Evolutionary conservation across 2,329 filamentous ascomycete genomes (phyloP), one percentile per base, ranked within the genome.

Genomic region (Colletotrichum tabaci): DNA sequence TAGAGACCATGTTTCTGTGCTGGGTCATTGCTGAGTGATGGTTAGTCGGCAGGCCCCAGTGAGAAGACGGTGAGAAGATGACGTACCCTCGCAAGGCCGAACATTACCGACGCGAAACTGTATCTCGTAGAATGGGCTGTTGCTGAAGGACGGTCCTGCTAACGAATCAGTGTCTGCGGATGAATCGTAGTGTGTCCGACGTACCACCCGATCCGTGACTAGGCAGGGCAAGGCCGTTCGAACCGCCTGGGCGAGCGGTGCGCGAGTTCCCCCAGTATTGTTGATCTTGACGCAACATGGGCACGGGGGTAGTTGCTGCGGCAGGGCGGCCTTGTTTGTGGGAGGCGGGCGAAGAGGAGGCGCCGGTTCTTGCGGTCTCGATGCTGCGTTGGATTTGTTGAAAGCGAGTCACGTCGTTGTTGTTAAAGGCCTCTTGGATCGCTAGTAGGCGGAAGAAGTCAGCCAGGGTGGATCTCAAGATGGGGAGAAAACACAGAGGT

Each of bases 51-150:
- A 56, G 50, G 38, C 44, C 16, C 42, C 49, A 64, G 61, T 53
- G 40, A 30, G 60, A 55, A 55, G 18, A 46, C 10, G 12, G 35
- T 5, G 56, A 63, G 15, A 57, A 55, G 60, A 26, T 38, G 26
- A 80, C 89, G 79, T 86, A 95, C 95, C 88, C 80, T 96, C 93
- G 74, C 95, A 93, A 66, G 90, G 88, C 52, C 90, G 87, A 21
- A 92, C 84, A 9, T 87, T 84, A 6, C 93, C 90, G 7, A 98
- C 82, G 38, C 90, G 87, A 66, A 90, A 85, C 56, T 91, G 80
- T 42, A 96, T 86, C 13, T 89, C 89, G 78, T 96, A 98, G 81
- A 98, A 99, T 0, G 96, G 96, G 77, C 94, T 98, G 4, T 90
- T 81, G 77, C 94, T 96, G 84, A 87, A 87, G 13, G 73, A 68